phyloP scores from a whole-genome alignment of 768 basidiomycete genomes.

The Boletus eberwhitei region DNA sequence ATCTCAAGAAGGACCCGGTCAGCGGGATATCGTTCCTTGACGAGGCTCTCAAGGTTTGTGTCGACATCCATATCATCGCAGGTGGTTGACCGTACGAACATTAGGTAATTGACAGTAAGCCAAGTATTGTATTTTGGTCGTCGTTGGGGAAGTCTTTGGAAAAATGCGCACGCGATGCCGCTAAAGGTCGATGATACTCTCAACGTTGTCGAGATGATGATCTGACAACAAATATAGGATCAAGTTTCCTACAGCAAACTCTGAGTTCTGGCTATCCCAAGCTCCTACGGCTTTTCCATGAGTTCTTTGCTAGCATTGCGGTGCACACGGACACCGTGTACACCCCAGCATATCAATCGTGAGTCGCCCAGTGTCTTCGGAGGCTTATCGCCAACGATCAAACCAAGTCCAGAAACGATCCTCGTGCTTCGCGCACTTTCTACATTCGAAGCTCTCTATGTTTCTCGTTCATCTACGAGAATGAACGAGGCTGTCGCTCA shows the following conservation, averaged over 20 bases:
- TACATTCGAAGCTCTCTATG: conserved; percentile 83
- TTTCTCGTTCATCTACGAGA: conserved; percentile 77
- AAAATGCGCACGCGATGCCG: conserved; percentile 73
- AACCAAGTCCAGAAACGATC: conserved; percentile 82
- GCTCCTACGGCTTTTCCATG: conserved; percentile 88
- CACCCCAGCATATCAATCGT: conserved; percentile 82
- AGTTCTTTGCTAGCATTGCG: conserved; percentile 93
- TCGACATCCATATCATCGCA: not conserved
- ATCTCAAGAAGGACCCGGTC: conserved; percentile 78
- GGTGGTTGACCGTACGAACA: conserved; percentile 1
- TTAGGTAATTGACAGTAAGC: conserved; percentile 87
- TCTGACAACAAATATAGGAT: conserved; percentile 47
- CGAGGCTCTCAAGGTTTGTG: conserved; percentile 83
- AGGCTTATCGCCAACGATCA: not conserved
- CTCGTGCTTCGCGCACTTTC: conserved; percentile 81
- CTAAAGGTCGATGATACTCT: conserved; percentile 54
- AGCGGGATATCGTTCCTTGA: conserved; percentile 82
- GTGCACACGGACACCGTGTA: conserved; percentile 96
- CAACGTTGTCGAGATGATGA: not conserved
- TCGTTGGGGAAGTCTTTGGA: conserved; percentile 78
- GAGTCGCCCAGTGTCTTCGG: conserved; percentile 7
- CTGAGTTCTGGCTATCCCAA: conserved; percentile 83
- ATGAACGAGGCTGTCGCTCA: conserved; percentile 79
- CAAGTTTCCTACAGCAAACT: conserved; percentile 88
- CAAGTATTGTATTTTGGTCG: conserved; percentile 89